phyloP scores from a whole-genome alignment of 2,329 filamentous ascomycete genomes.

The Xylariaceae sp. region DNA sequence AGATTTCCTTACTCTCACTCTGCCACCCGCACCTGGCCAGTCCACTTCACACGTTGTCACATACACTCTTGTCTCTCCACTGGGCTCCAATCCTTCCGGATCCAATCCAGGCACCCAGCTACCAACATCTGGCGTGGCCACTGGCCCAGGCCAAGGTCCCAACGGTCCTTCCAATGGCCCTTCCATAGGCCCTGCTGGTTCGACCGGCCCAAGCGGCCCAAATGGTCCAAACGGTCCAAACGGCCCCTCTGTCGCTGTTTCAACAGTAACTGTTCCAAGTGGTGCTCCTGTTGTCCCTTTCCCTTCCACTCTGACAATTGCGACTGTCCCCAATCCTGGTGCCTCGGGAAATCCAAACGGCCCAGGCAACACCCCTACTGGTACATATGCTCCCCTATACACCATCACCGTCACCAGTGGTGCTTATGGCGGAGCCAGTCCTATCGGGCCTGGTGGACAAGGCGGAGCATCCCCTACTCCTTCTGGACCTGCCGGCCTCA shows the following conservation, averaged over 20 bases:
- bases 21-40: constrained; percentile 20
- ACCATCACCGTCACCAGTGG: constrained; percentile 15
- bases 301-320: constrained; percentile 11
- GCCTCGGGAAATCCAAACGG: constrained; percentile 7
- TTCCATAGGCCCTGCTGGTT: background rate
- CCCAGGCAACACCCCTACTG: constrained; percentile 6
- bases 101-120: constrained; percentile 5
- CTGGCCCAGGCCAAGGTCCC: constrained; percentile 8
- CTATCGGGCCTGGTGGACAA: constrained; percentile 19
- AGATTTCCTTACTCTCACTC: constrained; percentile 26
- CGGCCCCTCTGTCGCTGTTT: background rate
- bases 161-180: constrained; percentile 1
- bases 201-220: no score
- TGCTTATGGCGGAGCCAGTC: constrained; percentile 4
- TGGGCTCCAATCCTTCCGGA: constrained; percentile 5
- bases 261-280: constrained; percentile 7
- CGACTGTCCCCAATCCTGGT: background rate
- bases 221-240: constrained; percentile 3
- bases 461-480: constrained; percentile 15
- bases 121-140: constrained; percentile 12
- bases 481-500: constrained; percentile 21
- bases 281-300: background rate
- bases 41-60: constrained; percentile 17
- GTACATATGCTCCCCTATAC: constrained; percentile 8
- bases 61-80: constrained; percentile 26